phyloP scores from a whole-genome alignment of 306 rosid genomes.

The Comarum palustre region DNA sequence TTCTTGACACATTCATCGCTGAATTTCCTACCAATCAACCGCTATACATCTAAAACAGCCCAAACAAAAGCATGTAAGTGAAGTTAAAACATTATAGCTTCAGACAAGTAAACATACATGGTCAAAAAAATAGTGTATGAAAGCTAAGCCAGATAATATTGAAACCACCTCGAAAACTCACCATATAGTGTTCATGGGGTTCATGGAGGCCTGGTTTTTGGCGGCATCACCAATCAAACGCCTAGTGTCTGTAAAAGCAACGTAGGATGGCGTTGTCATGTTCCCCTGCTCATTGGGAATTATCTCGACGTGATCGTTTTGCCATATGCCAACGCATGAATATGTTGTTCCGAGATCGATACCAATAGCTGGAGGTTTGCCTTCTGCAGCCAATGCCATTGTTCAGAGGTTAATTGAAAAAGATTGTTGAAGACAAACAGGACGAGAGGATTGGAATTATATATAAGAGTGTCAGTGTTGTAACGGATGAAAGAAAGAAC shows the following conservation, averaged over 20 bases:
- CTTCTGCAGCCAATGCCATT: conserved; percentile 32
- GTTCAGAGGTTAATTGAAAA: neutral
- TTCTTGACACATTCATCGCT: conserved; percentile 30
- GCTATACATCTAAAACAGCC: conserved; percentile 31
- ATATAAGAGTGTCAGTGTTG: too few species aligned
- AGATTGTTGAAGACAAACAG: neutral
- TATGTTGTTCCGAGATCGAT: conserved; percentile 40
- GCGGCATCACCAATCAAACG: conserved; percentile 12
- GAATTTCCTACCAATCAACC: conserved; percentile 42
- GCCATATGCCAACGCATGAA: conserved; percentile 40
- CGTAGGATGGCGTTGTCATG: conserved; percentile 44
- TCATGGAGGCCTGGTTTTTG: conserved; percentile 41
- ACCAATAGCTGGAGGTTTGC: conserved; percentile 34
- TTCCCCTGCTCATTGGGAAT: conserved; percentile 40
- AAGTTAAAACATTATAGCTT: neutral
- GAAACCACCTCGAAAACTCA: conserved; percentile 6
- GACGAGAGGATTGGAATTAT: neutral
- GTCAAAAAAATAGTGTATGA: neutral
- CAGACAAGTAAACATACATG: neutral
- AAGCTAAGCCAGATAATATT: neutral
- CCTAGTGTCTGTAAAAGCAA: conserved; percentile 35
- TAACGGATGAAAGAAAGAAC: too few species aligned
- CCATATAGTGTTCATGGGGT: conserved; percentile 45
- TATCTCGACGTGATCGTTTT: conserved; percentile 39
- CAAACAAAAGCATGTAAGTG: neutral